Percentiles rank a stretch among this genome's conserved stretches.
phyloP scores from a whole-genome alignment of 2,329 filamentous ascomycete genomes.

The Massarina eburnea region DNA sequence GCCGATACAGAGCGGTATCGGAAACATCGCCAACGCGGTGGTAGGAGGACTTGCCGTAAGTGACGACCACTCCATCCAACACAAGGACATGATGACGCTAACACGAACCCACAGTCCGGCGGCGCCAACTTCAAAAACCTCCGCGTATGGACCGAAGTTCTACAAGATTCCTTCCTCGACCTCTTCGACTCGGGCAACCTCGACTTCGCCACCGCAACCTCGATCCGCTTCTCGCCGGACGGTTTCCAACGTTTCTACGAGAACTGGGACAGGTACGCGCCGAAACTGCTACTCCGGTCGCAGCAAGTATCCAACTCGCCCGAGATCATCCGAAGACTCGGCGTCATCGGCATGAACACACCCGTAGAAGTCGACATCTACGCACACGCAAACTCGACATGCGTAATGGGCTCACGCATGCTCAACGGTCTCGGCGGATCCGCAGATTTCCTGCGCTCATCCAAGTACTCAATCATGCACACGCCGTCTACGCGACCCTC shows the following conservation, averaged over 20 bases:
- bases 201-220: conserved; percentile 87
- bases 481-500: conserved; percentile 78
- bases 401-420: conserved; percentile 86
- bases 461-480: conserved; percentile 93
- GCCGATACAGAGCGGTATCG: conserved; percentile 84
- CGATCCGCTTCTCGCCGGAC: conserved; percentile 86
- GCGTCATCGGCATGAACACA: conserved; percentile 93
- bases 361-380: conserved; percentile 94
- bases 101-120: conserved; percentile 48
- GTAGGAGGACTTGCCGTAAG: conserved; percentile 71
- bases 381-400: conserved; percentile 88
- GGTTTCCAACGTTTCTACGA: conserved; percentile 91
- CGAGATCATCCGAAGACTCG: conserved; percentile 84
- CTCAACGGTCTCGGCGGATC: conserved; percentile 81
- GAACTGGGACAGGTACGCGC: conserved; percentile 76
- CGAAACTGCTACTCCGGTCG: conserved; percentile 82
- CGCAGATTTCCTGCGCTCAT: conserved; percentile 75
- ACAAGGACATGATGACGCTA: not conserved
- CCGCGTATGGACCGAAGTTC: conserved; percentile 90
- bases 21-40: conserved; percentile 91
- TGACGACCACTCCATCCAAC: not conserved
- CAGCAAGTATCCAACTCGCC: conserved; percentile 88
- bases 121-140: conserved; percentile 81
- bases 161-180: conserved; percentile 91
- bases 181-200: conserved; percentile 86